phyloP scores from a whole-genome alignment of 1,284 basidiomycete genomes.

The Sanghuangporus baumii region DNA sequence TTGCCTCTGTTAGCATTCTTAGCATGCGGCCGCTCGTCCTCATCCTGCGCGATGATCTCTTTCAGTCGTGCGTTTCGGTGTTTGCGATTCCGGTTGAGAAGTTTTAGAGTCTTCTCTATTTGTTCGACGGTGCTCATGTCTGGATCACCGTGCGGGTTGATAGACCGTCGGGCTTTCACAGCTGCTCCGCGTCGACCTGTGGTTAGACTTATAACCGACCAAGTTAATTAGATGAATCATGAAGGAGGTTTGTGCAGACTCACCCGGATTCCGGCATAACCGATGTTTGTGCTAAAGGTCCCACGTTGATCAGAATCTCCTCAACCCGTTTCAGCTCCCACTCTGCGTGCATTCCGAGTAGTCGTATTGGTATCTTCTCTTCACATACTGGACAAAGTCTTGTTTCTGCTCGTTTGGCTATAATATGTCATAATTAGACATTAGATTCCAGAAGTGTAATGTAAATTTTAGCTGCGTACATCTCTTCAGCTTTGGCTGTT shows the following conservation, averaged over 20 bases:
- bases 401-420: constrained; percentile 68
- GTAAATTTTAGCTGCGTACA: constrained; percentile 12
- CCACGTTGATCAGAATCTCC: constrained; percentile 55
- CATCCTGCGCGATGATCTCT: constrained; percentile 51
- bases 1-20: constrained; percentile 26
- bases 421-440: not conserved
- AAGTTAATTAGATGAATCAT: constrained; percentile 9
- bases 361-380: constrained; percentile 62
- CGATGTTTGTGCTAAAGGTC: constrained; percentile 40
- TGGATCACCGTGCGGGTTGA: constrained; percentile 31
- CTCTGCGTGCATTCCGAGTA: constrained; percentile 54
- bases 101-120: constrained; percentile 47
- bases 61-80: constrained; percentile 56
- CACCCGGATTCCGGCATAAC: constrained; percentile 31
- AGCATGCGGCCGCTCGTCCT: constrained; percentile 32
- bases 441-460: constrained; percentile 8
- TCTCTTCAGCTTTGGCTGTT: constrained; percentile 14
- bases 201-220: constrained; percentile 29
- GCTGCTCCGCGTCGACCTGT: constrained; percentile 54
- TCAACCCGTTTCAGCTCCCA: constrained; percentile 64
- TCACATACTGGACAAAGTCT: constrained; percentile 66
- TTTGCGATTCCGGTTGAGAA: constrained; percentile 59
- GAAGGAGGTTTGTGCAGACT: constrained; percentile 20
- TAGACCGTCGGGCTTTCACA: constrained; percentile 53
- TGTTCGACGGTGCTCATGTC: constrained; percentile 33